Evolutionary conservation across 1,139 yeast genomes (phyloP).

Genomic region (Candida tetrigidarum): DNA sequence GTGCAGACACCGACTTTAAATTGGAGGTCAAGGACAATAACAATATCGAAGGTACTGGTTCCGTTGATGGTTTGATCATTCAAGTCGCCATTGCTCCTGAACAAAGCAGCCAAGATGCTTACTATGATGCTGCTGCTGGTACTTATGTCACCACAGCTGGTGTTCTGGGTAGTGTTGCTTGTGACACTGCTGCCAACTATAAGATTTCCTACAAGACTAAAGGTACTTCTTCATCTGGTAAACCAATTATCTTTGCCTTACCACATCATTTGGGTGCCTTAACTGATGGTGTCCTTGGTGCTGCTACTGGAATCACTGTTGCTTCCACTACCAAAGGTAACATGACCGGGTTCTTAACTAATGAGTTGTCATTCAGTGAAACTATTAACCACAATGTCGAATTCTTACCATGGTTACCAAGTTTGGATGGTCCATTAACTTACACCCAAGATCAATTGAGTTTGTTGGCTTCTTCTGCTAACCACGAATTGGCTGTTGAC

Average conservation of each 20-base stretch:
- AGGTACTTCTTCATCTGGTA: constrained; percentile 57
- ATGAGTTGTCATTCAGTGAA: constrained; percentile 53
- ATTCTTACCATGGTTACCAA: constrained; percentile 63
- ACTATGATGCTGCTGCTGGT: constrained; percentile 61
- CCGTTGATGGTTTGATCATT: constrained; percentile 36
- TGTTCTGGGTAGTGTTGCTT: constrained; percentile 31
- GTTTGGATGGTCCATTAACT: constrained; percentile 31
- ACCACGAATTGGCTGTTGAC: constrained; percentile 60
- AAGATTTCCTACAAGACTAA: constrained; percentile 53
- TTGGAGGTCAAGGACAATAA: constrained; percentile 52
- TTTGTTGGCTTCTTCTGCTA: constrained; percentile 58
- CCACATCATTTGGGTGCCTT: constrained; percentile 73
- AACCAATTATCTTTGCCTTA: constrained; percentile 63
- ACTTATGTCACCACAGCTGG: constrained; percentile 39
- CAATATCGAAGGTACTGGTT: constrained; percentile 58
- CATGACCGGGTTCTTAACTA: constrained; percentile 64
- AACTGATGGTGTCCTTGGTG: constrained; percentile 32
- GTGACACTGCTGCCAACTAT: constrained; percentile 44
- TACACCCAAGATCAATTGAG: constrained; percentile 57
- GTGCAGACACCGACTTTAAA: constrained; percentile 43
- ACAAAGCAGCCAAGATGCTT: constrained; percentile 35
- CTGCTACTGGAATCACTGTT: constrained; percentile 52
- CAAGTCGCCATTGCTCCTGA: constrained; percentile 53
- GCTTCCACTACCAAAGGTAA: constrained; percentile 69
- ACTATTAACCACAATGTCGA: constrained; percentile 50